Evolutionary conservation across 2,329 filamentous ascomycete species (phyloP).

Genomic region (Rutstroemia sp.): DNA sequence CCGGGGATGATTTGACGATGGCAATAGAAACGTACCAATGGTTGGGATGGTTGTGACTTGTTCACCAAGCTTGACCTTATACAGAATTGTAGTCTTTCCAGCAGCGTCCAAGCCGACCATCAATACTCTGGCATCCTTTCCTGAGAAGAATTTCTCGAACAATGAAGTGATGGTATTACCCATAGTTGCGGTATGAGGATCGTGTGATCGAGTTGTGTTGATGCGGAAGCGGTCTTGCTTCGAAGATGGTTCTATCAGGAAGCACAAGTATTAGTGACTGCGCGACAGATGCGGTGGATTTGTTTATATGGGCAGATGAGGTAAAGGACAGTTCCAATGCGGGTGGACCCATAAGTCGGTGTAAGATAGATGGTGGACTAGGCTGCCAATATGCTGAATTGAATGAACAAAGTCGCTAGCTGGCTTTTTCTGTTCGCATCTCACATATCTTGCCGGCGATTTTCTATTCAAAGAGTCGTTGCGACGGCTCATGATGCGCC

Average conservation of each 20-base stretch:
- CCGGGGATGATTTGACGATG: conserved; percentile 17
- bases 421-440: neutral
- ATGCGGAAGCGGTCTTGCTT: conserved; percentile 31
- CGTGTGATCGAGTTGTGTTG: conserved; percentile 11
- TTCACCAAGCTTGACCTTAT: conserved; percentile 99
- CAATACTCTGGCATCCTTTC: conserved; percentile 99
- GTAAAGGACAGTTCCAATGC: conserved; percentile 23
- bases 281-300: neutral
- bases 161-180: conserved; percentile 97
- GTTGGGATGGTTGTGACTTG: conserved; percentile 99
- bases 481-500: conserved; percentile 3
- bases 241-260: conserved; percentile 13
- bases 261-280: conserved; percentile 13
- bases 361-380: conserved; percentile 14
- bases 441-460: neutral
- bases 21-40: conserved; percentile 61
- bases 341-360: conserved; percentile 9
- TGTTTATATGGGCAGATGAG: conserved; percentile 15
- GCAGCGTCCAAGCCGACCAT: conserved; percentile 99
- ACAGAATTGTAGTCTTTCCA: conserved; percentile 99
- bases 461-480: neutral
- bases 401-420: conserved; percentile 7
- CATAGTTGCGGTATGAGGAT: conserved; percentile 63
- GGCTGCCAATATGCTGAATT: conserved; percentile 18
- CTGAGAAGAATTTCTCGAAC: conserved; percentile 93